Evolutionary conservation across 208 protist species (phyloP).

Genomic region (Trypanosoma brucei): DNA sequence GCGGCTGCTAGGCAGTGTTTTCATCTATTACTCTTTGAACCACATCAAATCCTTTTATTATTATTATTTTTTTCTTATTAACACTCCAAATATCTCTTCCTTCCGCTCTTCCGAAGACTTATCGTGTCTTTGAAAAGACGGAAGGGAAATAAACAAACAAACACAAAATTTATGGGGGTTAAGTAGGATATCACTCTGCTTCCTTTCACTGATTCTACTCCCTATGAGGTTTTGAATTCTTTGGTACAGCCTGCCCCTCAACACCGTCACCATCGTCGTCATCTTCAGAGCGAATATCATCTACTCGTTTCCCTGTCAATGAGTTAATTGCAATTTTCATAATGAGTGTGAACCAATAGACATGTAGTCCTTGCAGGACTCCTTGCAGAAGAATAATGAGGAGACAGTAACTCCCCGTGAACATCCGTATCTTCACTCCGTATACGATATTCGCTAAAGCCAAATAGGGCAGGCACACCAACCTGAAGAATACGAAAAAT

Average conservation of each 20-base stretch:
- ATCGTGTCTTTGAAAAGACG: too few species aligned
- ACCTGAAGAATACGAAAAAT: constrained; percentile 58
- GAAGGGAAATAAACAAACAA: neutral
- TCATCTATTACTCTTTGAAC: too few species aligned
- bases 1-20: too few species aligned
- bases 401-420: constrained; percentile 50
- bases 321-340: constrained; percentile 30
- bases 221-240: neutral
- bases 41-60: too few species aligned
- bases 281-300: constrained; percentile 60
- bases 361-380: constrained; percentile 58
- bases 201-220: neutral
- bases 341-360: constrained; percentile 65
- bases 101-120: too few species aligned
- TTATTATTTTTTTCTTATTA: too few species aligned
- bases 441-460: constrained; percentile 24
- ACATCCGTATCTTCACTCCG: constrained; percentile 34
- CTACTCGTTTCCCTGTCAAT: constrained; percentile 25
- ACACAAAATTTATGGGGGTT: neutral
- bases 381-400: constrained; percentile 49
- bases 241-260: neutral
- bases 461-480: constrained; percentile 55
- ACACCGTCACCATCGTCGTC: constrained; percentile 25
- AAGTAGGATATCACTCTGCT: neutral
- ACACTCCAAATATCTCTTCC: too few species aligned